Evolutionary conservation across 2,329 filamentous ascomycete genomes (phyloP).

Genomic region (Volutella citrinella): DNA sequence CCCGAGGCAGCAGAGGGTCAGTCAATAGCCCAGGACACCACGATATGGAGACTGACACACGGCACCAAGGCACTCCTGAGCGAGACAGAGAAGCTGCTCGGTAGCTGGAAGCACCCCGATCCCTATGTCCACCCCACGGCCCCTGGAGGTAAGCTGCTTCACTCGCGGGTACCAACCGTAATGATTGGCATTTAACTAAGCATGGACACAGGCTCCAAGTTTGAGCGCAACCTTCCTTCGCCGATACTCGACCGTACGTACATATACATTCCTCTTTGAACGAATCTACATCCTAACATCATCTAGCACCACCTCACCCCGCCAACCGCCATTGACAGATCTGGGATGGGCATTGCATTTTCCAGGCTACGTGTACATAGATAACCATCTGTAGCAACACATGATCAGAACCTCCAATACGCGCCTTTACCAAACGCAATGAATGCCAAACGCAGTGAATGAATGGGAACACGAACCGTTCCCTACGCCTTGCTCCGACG

Average conservation of each 20-base stretch:
- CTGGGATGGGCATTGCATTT: no score
- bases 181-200: conserved; percentile 9
- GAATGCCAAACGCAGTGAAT: no score
- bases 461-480: conserved; percentile 13
- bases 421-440: no score
- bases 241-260: conserved; percentile 78
- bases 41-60: conserved; percentile 6
- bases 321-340: conserved; percentile 24
- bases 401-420: no score
- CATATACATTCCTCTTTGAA: no score
- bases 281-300: conserved; percentile 14
- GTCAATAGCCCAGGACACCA: conserved; percentile 17
- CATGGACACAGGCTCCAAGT: conserved; percentile 74
- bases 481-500: conserved; percentile 5
- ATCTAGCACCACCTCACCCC: conserved; percentile 26
- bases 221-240: conserved; percentile 84
- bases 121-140: conserved; percentile 87
- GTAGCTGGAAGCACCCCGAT: conserved; percentile 97
- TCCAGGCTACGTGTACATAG: no score
- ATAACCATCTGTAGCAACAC: no score
- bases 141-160: conserved; percentile 70
- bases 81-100: conserved; percentile 83
- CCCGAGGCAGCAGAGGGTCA: conserved; percentile 80
- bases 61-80: conserved; percentile 67
- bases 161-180: neutral